Percentiles rank a stretch among this genome's conserved stretches.
These are phyloP conservation scores for Calycina herbarum DNA, from an alignment of 2,329 filamentous ascomycete species.

Conservation along the genomic window DNA sequence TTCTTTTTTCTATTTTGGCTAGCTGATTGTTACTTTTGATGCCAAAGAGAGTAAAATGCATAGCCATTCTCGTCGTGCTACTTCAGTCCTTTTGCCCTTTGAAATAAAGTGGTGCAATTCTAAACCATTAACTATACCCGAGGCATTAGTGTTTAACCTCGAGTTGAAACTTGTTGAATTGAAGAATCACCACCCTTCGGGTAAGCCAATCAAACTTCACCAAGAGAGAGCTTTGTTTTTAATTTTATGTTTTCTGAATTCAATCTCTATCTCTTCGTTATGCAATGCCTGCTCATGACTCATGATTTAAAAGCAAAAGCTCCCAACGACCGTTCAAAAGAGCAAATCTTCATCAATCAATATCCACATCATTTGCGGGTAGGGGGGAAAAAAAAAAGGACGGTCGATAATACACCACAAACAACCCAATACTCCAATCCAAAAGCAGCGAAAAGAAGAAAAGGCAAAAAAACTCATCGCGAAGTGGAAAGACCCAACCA, in stretches of 20 bases:
- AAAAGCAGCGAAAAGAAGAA: background rate
- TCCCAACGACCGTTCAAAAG: conserved; percentile 14
- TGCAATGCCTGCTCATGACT: conserved; percentile 25
- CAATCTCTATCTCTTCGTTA: conserved; percentile 12
- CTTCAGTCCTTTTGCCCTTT: too few relatives aligned
- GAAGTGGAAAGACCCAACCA: conserved; percentile 1
- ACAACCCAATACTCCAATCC: conserved; percentile 6
- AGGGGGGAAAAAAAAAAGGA: too few relatives aligned
- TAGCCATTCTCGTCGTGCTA: too few relatives aligned
- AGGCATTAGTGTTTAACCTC: background rate
- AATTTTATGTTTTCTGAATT: conserved; percentile 19
- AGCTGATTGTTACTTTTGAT: too few relatives aligned
- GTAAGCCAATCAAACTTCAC: background rate
- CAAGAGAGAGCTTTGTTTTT: conserved; percentile 1
- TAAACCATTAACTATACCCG: too few relatives aligned
- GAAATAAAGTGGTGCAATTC: too few relatives aligned
- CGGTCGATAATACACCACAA: background rate
- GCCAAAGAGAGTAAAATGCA: too few relatives aligned
- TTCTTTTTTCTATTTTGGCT: too few relatives aligned
- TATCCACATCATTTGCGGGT: conserved; percentile 4
- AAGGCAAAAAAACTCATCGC: conserved; percentile 4
- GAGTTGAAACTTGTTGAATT: background rate
- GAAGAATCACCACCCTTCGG: too few relatives aligned
- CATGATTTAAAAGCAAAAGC: conserved; percentile 17
- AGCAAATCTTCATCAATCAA: conserved; percentile 6